These are phyloP conservation scores for Coffea humblotiana DNA, from an alignment of 305 asterid genomes.

Conservation along the genomic window DNA sequence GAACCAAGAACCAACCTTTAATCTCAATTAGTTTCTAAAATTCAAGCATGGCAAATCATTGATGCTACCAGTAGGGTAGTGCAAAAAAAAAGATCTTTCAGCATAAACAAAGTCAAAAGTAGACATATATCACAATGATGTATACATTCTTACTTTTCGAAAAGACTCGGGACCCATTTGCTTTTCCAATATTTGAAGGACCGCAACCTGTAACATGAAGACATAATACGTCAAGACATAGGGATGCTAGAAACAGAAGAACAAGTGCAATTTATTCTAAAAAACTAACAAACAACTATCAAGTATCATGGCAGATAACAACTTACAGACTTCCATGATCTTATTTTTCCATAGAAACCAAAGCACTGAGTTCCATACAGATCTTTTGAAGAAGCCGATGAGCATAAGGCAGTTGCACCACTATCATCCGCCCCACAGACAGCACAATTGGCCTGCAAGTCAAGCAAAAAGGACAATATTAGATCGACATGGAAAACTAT, in stretches of 20 bases:
- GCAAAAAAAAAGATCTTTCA: not conserved
- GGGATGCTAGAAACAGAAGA: not conserved
- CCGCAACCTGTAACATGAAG: conserved; percentile 62
- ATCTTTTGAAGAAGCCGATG: conserved; percentile 77
- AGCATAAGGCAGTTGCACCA: conserved; percentile 92
- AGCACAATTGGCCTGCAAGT: conserved; percentile 84
- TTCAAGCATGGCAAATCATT: not conserved
- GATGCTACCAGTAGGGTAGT: not conserved
- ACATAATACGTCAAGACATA: conserved; percentile 17
- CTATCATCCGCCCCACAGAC: conserved; percentile 95
- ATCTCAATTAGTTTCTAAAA: not conserved
- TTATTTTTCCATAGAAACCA: conserved; percentile 95
- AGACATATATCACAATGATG: not conserved
- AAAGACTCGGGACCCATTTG: conserved; percentile 99
- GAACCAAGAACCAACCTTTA: not conserved
- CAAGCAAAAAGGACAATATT: conserved; percentile 19
- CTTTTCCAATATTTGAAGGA: conserved; percentile 98
- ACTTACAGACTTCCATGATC: conserved; percentile 99
- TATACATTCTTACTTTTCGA: conserved; percentile 69
- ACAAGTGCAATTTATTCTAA: not conserved
- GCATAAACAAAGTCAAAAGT: conserved; percentile 1
- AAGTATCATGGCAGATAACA: conserved; percentile 20
- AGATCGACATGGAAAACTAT: not conserved
- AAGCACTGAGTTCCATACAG: conserved; percentile 87
- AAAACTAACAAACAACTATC: conserved; percentile 8